Base-by-base conservation (phyloP, 1,139 yeast genomes). In the Casaregolazyma suthepensis region DNA sequence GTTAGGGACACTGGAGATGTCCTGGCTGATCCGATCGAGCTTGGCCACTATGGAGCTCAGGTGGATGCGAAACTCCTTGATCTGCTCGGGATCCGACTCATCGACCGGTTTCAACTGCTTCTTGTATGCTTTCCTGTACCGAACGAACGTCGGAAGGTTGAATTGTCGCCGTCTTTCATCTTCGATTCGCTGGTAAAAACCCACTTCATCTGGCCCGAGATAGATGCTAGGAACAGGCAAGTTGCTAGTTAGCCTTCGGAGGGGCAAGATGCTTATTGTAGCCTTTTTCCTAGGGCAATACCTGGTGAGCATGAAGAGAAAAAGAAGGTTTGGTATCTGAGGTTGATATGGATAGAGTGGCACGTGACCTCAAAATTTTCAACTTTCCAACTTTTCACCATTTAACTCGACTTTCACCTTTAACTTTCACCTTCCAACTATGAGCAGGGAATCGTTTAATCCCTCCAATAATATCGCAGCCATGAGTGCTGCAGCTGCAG, bases 371-470 rank as follows among this genome's bases (percentile, higher is more conserved):
- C 15, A 13, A 43, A 20, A 22, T 22, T 18, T 43, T 43, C 40
- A 15, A 15, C 40, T 35, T n/a, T 5, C 37, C 4, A 12, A 4
- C 37, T 31, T 31, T 31, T 15, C 31, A 44, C 37, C 18, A 13
- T 19, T n/a, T n/a, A n/a, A n/a, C n/a, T n/a, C n/a, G n/a, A n/a
- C n/a, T n/a, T n/a, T n/a, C n/a, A n/a, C n/a, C 13, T 26, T 43
- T 43, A 37, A 23, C 26, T 47, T 38, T 38, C n/a, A 46, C 48
- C 35, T 17, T 15, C 43, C 50, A 29, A 47, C 52, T 26, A 58
- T 55, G 52, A 59, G 45, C 68, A 89, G 95, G 80, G 98, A 91
- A 80, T 95, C 96, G 60, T 91, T 91, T 72, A 86, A 87, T 60
- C 94, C 94, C 59, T 96, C 97, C 61, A 75, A 85, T 23, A 65